phyloP scores from a whole-genome alignment of 192 early-diverging fungal species.

The Podila horticola region DNA sequence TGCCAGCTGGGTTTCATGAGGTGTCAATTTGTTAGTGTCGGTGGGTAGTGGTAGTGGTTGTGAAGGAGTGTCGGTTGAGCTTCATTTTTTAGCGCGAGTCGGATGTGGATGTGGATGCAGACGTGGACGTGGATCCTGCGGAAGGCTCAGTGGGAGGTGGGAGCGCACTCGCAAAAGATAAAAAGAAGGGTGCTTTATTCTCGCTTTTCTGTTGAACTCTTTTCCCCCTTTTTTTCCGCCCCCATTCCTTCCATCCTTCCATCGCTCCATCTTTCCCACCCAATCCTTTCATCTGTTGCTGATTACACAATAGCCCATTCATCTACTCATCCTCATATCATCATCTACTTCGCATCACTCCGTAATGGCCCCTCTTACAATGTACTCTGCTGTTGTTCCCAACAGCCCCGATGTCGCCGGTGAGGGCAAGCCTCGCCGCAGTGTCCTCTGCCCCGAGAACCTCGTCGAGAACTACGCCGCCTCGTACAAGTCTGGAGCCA shows the following conservation, averaged over 20 bases:
- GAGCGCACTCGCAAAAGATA: neutral
- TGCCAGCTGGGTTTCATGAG: too few species aligned
- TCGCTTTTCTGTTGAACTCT: neutral
- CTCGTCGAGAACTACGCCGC: slow-evolving; percentile 62
- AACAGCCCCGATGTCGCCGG: slow-evolving; percentile 62
- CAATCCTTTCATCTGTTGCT: neutral
- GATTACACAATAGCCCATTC: neutral
- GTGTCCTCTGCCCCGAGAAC: slow-evolving; percentile 58
- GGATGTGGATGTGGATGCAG: too few species aligned
- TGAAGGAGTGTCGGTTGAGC: too few species aligned
- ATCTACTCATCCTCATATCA: neutral
- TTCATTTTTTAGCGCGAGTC: too few species aligned
- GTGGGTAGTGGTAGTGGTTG: too few species aligned
- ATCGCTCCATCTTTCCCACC: neutral
- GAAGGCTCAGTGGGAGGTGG: too few species aligned
- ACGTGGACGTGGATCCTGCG: too few species aligned
- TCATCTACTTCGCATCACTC: too few species aligned
- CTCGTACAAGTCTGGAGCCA: slow-evolving; percentile 14
- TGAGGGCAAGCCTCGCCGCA: slow-evolving; percentile 63
- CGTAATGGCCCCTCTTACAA: slow-evolving; percentile 6
- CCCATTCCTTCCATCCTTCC: neutral
- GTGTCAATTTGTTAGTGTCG: too few species aligned
- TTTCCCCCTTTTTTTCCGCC: neutral
- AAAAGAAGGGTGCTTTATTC: neutral
- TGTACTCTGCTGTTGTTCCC: slow-evolving; percentile 57